Base-by-base conservation (phyloP, 257 asterid species). In the Solanum bulbocastanum region DNA sequence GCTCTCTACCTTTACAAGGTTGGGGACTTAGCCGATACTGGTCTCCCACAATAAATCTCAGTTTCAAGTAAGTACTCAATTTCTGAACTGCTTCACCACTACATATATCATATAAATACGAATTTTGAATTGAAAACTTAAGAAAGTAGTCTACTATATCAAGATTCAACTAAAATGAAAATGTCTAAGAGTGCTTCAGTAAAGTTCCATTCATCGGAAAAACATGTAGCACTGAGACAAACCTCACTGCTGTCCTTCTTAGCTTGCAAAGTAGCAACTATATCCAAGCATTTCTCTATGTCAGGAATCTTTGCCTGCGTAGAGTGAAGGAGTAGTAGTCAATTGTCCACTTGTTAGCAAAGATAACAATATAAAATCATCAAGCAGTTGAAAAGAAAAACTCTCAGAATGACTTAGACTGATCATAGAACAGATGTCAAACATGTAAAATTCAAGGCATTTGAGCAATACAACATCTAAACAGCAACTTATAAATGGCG, bases 231-330 rank as follows among this genome's bases (percentile, higher is more conserved):
- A 78, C 85, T 86, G 90, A 86, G 88, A 94, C 98, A 66, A 88
- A 96, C 99, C 99, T 96, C 99, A 90, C 96, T 93, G 83, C 93
- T 88, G 85, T 91, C 94, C 94, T 94, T 93, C 94, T 93, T 94
- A 87, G 95, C 93, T 91, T 93, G 94, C 93, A 96, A 90, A 30
- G 97, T 93, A 82, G 95, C 92, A 85, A 96, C 98, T 20, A 94
- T 90, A 44, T 94, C 98, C 78, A 95, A 94, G 95, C 98, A 95
- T 90, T 95, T 96, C 91, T 94, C 99, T 20, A 95, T 96, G 91
- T 95, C 99, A 10, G 98, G 99, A 87, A 96, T 96, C 90, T 96
- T 96, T 66, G 98, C 99, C 98, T 96, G 93, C 83, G 72, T 85
- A 84, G 56, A 36, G 68, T 36, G 49, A 20, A 71, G 32, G 73